Base-by-base conservation (phyloP, 2,329 filamentous ascomycete genomes). In the Fusarium dimerum region DNA sequence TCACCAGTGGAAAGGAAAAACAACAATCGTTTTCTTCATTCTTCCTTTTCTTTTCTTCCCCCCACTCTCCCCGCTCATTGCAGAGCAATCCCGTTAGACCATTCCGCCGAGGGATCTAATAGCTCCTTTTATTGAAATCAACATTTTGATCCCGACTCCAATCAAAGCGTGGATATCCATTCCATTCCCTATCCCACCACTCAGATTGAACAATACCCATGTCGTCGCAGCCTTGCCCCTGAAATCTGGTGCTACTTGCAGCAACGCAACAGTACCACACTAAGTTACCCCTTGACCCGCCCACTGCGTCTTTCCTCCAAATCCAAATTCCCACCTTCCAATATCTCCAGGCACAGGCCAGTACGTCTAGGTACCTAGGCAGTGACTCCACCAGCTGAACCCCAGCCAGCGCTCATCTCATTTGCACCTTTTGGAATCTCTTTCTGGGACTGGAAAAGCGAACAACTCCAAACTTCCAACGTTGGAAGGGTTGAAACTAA, bases 201-300 rank as follows among this genome's bases (percentile, higher is more conserved):
- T 42, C 40, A 44, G 43, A 15, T 36, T 36, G 20, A 42, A 52
- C 46, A 17, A 51, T 42, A 55, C 52, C 57, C 57, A 50, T 60
- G 57, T 43, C 48, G 47, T 36, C 32, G 49, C 44, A 58, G 54
- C 44, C 57, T 55, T 61, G 58, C 58, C 58, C 58, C 58, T 61
- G 58, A 61, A 61, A 61, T 61, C 58, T 61, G 52, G 55, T 56
- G 55, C 58, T 61, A 51, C 55, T 36, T 36, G 32, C 32, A 36
- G 32, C 32, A 36, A 15, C 42, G 34, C 51, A 54, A 36, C 32
- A 36, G 57, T 61, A 57, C 57, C 54, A 57, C 54, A 55, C 48
- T 51, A 48, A 59, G 49, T 50, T 50, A 57, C 55, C 52, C 41
- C 46, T 47, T 47, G 55, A 53, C 45, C 55, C 52, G 38, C 48